These are phyloP conservation scores for Flaveria robusta DNA, from an alignment of 129 eudicot species.

Conservation along the genomic window DNA sequence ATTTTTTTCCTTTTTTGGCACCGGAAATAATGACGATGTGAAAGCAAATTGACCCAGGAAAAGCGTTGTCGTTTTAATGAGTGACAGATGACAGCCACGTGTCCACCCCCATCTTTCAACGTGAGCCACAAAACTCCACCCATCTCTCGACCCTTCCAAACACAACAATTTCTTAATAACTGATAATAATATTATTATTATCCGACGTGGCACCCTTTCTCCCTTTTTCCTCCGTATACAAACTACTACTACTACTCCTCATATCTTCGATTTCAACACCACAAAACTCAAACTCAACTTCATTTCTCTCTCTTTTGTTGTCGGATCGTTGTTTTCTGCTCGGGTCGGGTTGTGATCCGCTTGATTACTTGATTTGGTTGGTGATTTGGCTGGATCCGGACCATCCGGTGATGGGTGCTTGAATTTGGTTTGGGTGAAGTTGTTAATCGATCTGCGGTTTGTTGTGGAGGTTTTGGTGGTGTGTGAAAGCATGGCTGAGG, in stretches of 20 bases:
- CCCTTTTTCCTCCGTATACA: conserved; percentile 40
- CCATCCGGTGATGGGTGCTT: conserved; percentile 19
- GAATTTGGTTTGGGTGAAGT: conserved; percentile 15
- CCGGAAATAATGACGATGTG: conserved; percentile 17
- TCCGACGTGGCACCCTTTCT: conserved; percentile 55
- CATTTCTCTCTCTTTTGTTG: conserved; percentile 4
- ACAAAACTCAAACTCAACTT: not conserved
- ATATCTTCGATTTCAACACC: conserved; percentile 24
- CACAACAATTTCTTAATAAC: not conserved
- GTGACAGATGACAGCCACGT: conserved; percentile 54
- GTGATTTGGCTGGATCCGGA: conserved; percentile 35
- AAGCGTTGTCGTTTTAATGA: conserved; percentile 36
- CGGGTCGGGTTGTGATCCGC: conserved; percentile 33
- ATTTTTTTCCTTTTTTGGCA: not conserved
- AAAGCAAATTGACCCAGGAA: conserved; percentile 22
- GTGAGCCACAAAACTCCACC: conserved; percentile 69
- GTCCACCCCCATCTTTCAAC: conserved; percentile 47
- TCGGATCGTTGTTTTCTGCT: conserved; percentile 26
- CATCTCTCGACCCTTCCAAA: conserved; percentile 54
- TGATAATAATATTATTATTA: not conserved
- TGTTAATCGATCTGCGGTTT: not conserved
- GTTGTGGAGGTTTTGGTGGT: conserved; percentile 40
- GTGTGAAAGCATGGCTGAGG: conserved; percentile 64
- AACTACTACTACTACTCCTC: conserved; percentile 21
- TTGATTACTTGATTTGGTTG: conserved; percentile 2